Evolutionary conservation across 2,329 filamentous ascomycete species (phyloP), one percentile per base, ranked within the genome.

Genomic region (Xenoacremonium recifei): DNA sequence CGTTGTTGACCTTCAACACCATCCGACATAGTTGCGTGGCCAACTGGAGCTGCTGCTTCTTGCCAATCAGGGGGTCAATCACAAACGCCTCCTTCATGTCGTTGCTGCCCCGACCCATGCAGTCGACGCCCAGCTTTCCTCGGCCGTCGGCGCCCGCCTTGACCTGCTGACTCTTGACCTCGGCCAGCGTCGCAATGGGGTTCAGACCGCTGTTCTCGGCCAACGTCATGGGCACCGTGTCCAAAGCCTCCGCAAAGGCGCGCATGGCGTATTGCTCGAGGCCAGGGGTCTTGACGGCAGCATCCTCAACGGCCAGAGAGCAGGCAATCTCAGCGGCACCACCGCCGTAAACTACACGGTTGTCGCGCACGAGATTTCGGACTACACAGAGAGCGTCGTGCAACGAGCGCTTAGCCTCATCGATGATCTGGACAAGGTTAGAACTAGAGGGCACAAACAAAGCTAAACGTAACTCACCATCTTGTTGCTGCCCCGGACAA

Each of bases 231-330:
- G 93, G 93, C 2, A 99, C 79, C 2, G 88, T 79, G 67, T 99
- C 93, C 25, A 99, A 81, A 5, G 93, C 95, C 68, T 97, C 92
- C 47, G 93, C 82, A 64, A 99, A 99, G 18, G 93, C 93, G 48
- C 93, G 88, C 92, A 99, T 99, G 53, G 92, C 91, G 68, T 99
- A 99, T 71, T 99, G 93, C 71, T 96, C 92, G 29, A 99, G 81
- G n/a, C 93, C 93, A 18, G 91, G 89, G 39, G 89, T 96, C 83
- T 95, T 89, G 61, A 91, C 84, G 32, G 92, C 92, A 19, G 89
- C 92, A 58, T 96, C 91, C 69, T 97, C 92, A 34, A 99, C 92
- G 3, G 93, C 93, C 41, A 99, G 73, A 17, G 90, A 95, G 76
- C 95, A 99, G 49, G 95, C 91, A 64, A 99, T 95, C 69, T 99